Percentiles rank a stretch among this genome's conserved stretches.
Evolutionary conservation across 805 yeast species (phyloP).

Genomic region (Nakazawaea ishiwadae): DNA sequence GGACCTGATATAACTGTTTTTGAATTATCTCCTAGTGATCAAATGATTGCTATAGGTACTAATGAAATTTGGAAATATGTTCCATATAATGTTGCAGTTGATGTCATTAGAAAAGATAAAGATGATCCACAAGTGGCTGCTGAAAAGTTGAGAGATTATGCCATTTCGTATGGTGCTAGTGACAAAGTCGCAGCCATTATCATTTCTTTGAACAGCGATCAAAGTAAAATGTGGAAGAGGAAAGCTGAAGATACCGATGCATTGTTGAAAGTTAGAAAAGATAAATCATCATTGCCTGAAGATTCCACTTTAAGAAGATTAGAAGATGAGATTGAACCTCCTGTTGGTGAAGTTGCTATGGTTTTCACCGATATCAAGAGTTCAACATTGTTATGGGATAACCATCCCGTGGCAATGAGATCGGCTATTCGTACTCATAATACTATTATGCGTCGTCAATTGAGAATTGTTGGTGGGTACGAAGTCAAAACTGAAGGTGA

Average conservation of each 20-base stretch:
- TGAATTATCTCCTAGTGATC: conserved; percentile 65
- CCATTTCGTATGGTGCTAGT: conserved; percentile 84
- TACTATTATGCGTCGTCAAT: conserved; percentile 87
- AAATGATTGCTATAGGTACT: conserved; percentile 79
- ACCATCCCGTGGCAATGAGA: conserved; percentile 90
- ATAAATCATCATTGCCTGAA: conserved; percentile 48
- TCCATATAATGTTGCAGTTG: conserved; percentile 83
- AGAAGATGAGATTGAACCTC: conserved; percentile 91
- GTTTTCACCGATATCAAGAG: conserved; percentile 97
- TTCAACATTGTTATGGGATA: conserved; percentile 91
- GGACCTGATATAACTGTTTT: conserved; percentile 74
- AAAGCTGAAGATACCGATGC: conserved; percentile 26
- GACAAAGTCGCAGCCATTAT: conserved; percentile 82
- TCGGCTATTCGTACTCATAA: conserved; percentile 95
- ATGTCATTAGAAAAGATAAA: conserved; percentile 76
- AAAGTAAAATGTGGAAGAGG: conserved; percentile 25
- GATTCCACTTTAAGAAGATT: conserved; percentile 79
- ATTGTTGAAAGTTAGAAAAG: conserved; percentile 42
- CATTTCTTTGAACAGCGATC: conserved; percentile 57
- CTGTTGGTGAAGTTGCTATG: conserved; percentile 90
- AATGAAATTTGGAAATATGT: conserved; percentile 82
- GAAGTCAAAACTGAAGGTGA: conserved; percentile 99
- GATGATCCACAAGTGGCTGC: conserved; percentile 90
- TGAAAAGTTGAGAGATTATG: conserved; percentile 88
- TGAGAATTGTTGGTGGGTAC: conserved; percentile 92